Conservation (phyloP, 306 rosid species). For the Casuarina equisetifolia region DNA sequence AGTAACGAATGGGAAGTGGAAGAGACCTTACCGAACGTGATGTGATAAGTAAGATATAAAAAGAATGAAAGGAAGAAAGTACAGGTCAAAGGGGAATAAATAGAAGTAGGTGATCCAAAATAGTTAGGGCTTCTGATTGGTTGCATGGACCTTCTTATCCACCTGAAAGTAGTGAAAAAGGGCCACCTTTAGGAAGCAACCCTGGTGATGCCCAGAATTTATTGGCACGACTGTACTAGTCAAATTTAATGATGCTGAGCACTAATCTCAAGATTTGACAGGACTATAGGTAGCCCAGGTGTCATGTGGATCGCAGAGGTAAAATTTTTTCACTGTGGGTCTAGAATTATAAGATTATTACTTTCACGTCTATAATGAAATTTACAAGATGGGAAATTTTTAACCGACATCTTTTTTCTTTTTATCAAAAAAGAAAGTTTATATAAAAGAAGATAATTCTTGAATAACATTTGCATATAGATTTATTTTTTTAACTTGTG, state of each 20-base stretch:
- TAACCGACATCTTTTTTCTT: too few relatives aligned
- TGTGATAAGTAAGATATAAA: neutral
- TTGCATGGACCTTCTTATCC: neutral
- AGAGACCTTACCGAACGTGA: neutral
- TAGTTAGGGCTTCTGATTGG: neutral
- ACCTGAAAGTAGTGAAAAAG: neutral
- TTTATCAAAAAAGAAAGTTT: too few relatives aligned
- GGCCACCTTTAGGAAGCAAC: neutral
- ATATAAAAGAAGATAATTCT: too few relatives aligned
- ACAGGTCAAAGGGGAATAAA: conserved; percentile 9
- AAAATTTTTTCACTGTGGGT: too few relatives aligned
- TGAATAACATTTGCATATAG: too few relatives aligned
- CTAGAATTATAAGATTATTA: too few relatives aligned
- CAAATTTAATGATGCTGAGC: neutral
- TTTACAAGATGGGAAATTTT: too few relatives aligned
- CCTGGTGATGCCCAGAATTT: neutral
- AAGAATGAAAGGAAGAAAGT: neutral
- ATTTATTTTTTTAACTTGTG: too few relatives aligned
- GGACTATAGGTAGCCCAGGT: neutral
- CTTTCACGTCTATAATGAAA: too few relatives aligned
- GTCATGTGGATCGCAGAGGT: neutral
- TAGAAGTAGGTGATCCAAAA: neutral
- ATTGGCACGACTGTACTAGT: neutral
- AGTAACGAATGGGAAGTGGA: neutral
- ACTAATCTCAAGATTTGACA: neutral